These are phyloP conservation scores for Dictyostelium discoideum DNA, from an alignment of 78 protist genomes.

Conservation along the genomic window dicty_2.7 NC_007090.3:3646501-3647000, in stretches of 20 bases:
- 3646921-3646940: background rate
- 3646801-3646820: slow-evolving; percentile 52
- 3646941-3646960: slow-evolving; percentile 66
- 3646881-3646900: background rate
- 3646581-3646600: background rate
- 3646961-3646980: slow-evolving; percentile 22
- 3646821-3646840: slow-evolving; percentile 34
- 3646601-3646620: background rate
- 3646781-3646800: slow-evolving; percentile 46
- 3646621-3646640: background rate
- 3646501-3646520: background rate
- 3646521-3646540: background rate
- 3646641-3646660: background rate
- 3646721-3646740: slow-evolving; percentile 21
- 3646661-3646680: background rate
- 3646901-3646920: background rate
- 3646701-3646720: background rate
- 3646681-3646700: slow-evolving; percentile 56
- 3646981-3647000: slow-evolving; percentile 32
- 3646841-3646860: background rate
- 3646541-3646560: background rate
- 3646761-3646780: slow-evolving; percentile 36
- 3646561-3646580: background rate
- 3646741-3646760: slow-evolving; percentile 75
- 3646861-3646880: background rate